Conservation (phyloP, 108 stramenopile species). For the Aurantiochytrium sp. region DNA sequence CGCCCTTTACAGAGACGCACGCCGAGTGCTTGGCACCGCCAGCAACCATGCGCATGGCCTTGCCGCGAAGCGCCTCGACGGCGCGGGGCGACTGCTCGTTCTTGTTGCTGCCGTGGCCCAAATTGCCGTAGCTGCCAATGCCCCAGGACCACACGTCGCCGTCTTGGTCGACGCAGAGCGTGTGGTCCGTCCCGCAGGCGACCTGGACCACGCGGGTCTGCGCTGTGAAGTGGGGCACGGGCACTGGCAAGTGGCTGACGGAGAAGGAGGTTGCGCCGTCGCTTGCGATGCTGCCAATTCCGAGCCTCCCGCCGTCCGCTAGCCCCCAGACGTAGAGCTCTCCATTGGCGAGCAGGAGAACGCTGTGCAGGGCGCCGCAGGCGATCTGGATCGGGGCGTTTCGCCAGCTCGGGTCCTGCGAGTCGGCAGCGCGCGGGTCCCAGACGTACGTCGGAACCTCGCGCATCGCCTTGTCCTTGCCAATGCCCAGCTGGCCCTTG, state of each 20-base stretch:
- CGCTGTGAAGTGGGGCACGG: neutral
- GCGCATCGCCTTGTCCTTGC: neutral
- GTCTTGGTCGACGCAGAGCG: neutral
- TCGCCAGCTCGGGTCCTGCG: neutral
- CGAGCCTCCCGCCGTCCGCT: neutral
- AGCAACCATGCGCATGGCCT: neutral
- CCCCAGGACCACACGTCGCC: conserved; percentile 28
- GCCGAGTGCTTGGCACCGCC: conserved; percentile 9
- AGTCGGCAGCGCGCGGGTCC: neutral
- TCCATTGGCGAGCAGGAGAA: neutral
- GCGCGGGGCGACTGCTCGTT: neutral
- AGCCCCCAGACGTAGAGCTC: neutral
- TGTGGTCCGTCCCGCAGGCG: neutral
- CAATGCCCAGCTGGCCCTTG: conserved; percentile 16
- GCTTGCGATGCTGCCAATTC: too few relatives aligned
- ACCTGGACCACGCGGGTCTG: neutral
- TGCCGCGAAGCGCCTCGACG: neutral
- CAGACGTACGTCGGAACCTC: neutral
- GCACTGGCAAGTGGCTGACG: neutral
- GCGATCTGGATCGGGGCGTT: neutral
- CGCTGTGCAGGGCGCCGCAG: conserved; percentile 16
- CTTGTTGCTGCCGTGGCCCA: conserved; percentile 26
- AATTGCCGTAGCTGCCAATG: neutral
- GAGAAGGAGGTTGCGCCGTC: neutral
- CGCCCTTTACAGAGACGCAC: neutral